phyloP scores from a whole-genome alignment of 1,284 basidiomycete genomes.

The Anthracocystis panici-leucophaei region DNA sequence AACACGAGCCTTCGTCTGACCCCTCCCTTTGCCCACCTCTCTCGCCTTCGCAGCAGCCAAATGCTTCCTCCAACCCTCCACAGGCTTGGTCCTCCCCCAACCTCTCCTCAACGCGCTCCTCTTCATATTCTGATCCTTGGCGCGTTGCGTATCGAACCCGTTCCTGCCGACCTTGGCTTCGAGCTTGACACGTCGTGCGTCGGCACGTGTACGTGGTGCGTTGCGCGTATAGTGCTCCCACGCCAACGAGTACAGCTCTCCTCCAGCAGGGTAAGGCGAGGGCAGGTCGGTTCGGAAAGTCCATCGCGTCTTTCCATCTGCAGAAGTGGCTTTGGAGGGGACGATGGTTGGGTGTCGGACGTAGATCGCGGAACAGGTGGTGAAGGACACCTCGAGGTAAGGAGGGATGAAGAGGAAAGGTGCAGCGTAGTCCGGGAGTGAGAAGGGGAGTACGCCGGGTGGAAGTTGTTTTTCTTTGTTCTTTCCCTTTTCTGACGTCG shows the following conservation, averaged over 20 bases:
- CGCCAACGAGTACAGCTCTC: conserved; percentile 65
- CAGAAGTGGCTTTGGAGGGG: conserved; percentile 71
- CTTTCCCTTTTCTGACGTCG: conserved; percentile 19
- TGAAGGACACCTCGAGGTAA: conserved; percentile 90
- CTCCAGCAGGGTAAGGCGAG: conserved; percentile 63
- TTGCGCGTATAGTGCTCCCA: conserved; percentile 68
- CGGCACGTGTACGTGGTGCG: conserved; percentile 63
- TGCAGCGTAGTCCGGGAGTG: conserved; percentile 86
- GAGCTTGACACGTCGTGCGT: conserved; percentile 58
- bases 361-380: conserved; percentile 92
- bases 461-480: conserved; percentile 50
- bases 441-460: conserved; percentile 74
- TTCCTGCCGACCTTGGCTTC: conserved; percentile 55
- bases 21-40: background rate
- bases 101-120: conserved; percentile 55
- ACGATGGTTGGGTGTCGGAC: conserved; percentile 95
- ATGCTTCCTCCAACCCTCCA: conserved; percentile 42
- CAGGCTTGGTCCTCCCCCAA: conserved; percentile 57
- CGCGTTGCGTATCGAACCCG: conserved; percentile 56
- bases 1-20: conserved; percentile 4
- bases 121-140: conserved; percentile 56
- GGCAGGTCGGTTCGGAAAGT: conserved; percentile 64
- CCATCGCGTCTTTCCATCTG: conserved; percentile 27
- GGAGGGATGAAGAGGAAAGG: conserved; percentile 95
- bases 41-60: conserved; percentile 24